phyloP scores from a whole-genome alignment of 2,329 filamentous ascomycete species.

The Penicillium rolfsii region DNA sequence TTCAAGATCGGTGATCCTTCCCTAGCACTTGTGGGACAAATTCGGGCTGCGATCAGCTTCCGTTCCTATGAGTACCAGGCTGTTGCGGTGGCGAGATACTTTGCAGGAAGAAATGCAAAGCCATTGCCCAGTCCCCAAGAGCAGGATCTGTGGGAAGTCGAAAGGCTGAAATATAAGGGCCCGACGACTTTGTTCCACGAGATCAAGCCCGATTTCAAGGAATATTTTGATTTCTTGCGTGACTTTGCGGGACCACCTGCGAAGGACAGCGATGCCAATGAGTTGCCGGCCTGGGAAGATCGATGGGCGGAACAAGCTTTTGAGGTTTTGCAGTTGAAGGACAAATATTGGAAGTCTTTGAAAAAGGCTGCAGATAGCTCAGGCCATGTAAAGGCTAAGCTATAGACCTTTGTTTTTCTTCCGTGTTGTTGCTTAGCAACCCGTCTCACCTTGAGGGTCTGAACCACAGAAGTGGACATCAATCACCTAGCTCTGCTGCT shows the following conservation, averaged over 20 bases:
- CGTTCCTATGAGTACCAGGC: neutral
- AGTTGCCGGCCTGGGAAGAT: neutral
- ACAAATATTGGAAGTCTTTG: neutral
- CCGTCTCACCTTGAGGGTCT: constrained; percentile 22
- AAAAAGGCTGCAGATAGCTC: neutral
- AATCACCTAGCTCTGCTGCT: neutral
- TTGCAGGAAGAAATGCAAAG: neutral
- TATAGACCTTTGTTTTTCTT: neutral
- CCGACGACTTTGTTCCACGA: neutral
- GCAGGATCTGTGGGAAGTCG: neutral
- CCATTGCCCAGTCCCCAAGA: neutral
- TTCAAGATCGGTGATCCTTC: neutral
- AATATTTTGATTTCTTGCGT: neutral
- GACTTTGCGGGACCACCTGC: neutral
- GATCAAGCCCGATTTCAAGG: neutral
- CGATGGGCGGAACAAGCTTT: neutral
- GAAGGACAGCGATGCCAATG: neutral
- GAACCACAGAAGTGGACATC: neutral
- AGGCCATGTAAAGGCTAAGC: neutral
- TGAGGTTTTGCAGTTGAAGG: neutral
- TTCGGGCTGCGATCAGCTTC: neutral
- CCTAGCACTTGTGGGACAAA: neutral
- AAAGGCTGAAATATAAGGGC: neutral
- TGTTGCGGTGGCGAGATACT: neutral
- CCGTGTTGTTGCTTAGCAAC: neutral